A percentile compares a stretch with the other conserved stretches of the same genome.
Conservation (phyloP, 495 filamentous ascomycete species). For the Xylaria bambusicola region DNA sequence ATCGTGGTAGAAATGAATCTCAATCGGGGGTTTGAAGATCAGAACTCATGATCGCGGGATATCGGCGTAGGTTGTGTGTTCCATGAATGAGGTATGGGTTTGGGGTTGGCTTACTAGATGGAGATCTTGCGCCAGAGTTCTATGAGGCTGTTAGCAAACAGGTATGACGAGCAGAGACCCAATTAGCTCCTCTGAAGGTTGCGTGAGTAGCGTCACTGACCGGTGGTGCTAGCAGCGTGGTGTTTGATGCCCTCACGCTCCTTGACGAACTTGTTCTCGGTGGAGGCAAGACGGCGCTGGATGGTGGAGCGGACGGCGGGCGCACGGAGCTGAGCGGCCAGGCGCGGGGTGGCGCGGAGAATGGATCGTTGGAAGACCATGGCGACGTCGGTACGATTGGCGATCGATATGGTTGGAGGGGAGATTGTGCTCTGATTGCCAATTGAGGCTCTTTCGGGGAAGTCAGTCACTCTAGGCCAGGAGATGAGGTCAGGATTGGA, state of each 20-base stretch:
- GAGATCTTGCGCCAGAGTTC: slow-evolving; percentile 93
- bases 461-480: background rate
- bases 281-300: slow-evolving; percentile 71
- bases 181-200: background rate
- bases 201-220: slow-evolving; percentile 49
- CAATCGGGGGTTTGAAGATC: background rate
- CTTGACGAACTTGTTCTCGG: slow-evolving; percentile 85
- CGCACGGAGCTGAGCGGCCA: slow-evolving; percentile 55
- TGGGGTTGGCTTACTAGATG: slow-evolving; percentile 69
- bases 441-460: slow-evolving; percentile 25
- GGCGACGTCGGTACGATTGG: slow-evolving; percentile 26
- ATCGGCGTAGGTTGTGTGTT: background rate
- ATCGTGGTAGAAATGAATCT: background rate
- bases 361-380: slow-evolving; percentile 68
- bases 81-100: slow-evolving; percentile 1
- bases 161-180: background rate
- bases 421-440: slow-evolving; percentile 25
- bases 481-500: slow-evolving; percentile 38
- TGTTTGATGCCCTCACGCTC: slow-evolving; percentile 83
- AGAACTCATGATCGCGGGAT: background rate
- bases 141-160: slow-evolving; percentile 40
- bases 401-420: slow-evolving; percentile 15
- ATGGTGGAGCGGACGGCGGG: slow-evolving; percentile 58
- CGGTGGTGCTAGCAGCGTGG: slow-evolving; percentile 76
- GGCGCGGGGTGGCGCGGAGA: slow-evolving; percentile 60